phyloP scores from a whole-genome alignment of 1,284 basidiomycete genomes.

The Puccinia coronata region DNA sequence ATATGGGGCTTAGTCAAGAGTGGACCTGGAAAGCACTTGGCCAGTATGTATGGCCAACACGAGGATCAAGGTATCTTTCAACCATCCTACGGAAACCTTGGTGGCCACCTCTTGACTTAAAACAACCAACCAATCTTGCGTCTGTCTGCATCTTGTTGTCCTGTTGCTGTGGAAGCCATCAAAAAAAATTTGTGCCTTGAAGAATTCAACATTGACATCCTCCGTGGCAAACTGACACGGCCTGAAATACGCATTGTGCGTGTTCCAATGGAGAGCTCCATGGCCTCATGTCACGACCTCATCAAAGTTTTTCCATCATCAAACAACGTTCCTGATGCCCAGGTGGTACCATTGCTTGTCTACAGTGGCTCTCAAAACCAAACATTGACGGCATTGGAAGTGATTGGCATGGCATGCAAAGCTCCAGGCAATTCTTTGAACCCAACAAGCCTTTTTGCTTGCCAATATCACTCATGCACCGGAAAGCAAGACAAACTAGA shows the following conservation, averaged over 20 bases:
- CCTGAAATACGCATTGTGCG: slow-evolving; percentile 8
- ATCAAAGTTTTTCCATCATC: not conserved
- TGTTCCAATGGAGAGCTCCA: not conserved
- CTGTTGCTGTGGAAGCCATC: slow-evolving; percentile 20
- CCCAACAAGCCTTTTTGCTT: slow-evolving; percentile 4
- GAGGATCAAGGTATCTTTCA: slow-evolving; percentile 21
- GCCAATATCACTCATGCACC: slow-evolving; percentile 17
- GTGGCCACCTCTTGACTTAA: not conserved
- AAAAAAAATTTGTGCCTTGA: not conserved
- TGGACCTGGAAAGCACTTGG: not conserved
- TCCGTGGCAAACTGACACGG: not conserved
- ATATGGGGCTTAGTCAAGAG: not conserved
- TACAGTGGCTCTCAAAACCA: slow-evolving; percentile 17
- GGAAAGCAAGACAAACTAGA: slow-evolving; percentile 7
- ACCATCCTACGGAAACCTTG: slow-evolving; percentile 13
- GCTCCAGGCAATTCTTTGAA: not conserved
- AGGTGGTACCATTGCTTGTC: slow-evolving; percentile 8
- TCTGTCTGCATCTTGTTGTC: slow-evolving; percentile 7
- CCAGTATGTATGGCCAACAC: not conserved
- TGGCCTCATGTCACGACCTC: not conserved
- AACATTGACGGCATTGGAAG: slow-evolving; percentile 5
- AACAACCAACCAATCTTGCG: not conserved
- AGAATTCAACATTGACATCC: not conserved
- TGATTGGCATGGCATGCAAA: not conserved
- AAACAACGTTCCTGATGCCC: not conserved